phyloP scores from a whole-genome alignment of 2,329 filamentous ascomycete species.

The Pseudogymnoascus sp. region DNA sequence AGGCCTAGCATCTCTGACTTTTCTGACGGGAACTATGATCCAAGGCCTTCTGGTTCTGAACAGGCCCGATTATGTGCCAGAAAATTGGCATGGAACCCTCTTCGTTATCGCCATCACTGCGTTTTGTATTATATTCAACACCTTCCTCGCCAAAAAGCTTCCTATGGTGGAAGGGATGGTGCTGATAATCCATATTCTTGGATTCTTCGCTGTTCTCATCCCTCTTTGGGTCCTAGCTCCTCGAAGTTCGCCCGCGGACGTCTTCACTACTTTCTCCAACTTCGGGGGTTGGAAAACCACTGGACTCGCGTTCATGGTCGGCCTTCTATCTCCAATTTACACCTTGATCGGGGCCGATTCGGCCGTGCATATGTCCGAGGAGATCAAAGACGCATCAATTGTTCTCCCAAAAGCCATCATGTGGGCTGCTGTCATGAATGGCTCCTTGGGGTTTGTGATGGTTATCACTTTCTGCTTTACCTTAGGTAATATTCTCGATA shows the following conservation, averaged over 20 bases:
- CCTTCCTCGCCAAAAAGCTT: constrained; percentile 32
- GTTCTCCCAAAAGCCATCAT: constrained; percentile 42
- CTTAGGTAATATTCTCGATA: constrained; percentile 29
- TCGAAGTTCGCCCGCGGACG: constrained; percentile 21
- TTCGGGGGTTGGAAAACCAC: constrained; percentile 28
- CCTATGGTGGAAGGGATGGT: constrained; percentile 37
- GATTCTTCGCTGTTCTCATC: constrained; percentile 37
- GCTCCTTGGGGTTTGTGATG: constrained; percentile 35
- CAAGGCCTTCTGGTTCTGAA: constrained; percentile 33
- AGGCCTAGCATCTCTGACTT: constrained; percentile 33
- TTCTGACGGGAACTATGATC: constrained; percentile 37
- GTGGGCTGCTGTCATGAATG: constrained; percentile 39
- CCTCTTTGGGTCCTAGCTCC: constrained; percentile 29
- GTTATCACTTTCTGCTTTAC: constrained; percentile 30
- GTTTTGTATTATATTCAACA: constrained; percentile 38
- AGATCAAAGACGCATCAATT: constrained; percentile 39
- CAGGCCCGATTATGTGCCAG: constrained; percentile 28
- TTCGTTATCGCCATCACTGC: constrained; percentile 35
- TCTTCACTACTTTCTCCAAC: constrained; percentile 29
- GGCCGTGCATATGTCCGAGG: constrained; percentile 38
- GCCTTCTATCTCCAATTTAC: constrained; percentile 29
- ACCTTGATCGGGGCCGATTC: constrained; percentile 18
- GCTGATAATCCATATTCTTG: constrained; percentile 36
- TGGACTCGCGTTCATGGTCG: constrained; percentile 30
- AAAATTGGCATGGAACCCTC: constrained; percentile 37